Percentiles rank a stretch among this genome's conserved stretches.
phyloP scores from a whole-genome alignment of 768 basidiomycete species.

The Artomyces pyxidatus region DNA sequence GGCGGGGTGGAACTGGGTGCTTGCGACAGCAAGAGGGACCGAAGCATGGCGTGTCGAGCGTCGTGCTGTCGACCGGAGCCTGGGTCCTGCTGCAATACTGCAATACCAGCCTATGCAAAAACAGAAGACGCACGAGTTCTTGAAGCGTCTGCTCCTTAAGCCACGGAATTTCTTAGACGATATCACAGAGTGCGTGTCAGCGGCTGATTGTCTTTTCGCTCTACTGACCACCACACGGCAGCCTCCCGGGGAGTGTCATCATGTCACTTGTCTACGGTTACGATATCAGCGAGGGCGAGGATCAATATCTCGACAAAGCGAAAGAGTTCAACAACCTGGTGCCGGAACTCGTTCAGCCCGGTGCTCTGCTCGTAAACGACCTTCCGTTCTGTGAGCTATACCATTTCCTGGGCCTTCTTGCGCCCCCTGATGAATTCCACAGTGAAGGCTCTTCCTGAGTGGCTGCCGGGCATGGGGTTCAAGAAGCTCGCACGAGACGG shows the following conservation, averaged over 20 bases:
- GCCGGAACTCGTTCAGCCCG: neutral
- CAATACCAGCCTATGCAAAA: neutral
- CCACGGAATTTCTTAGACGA: neutral
- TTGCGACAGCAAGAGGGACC: too few relatives aligned
- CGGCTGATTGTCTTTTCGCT: too few relatives aligned
- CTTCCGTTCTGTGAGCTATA: conserved; percentile 3
- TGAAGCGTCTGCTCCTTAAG: neutral
- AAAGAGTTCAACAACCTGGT: neutral
- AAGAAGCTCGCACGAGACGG: conserved; percentile 5
- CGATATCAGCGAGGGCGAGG: neutral
- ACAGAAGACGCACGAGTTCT: neutral
- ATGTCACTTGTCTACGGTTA: conserved; percentile 8
- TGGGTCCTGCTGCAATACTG: neutral
- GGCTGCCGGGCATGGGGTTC: conserved; percentile 4
- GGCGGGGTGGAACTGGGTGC: too few relatives aligned
- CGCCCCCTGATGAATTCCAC: too few relatives aligned
- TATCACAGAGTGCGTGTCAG: neutral
- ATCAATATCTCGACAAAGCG: neutral
- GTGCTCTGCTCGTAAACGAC: conserved; percentile 3
- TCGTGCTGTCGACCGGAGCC: neutral
- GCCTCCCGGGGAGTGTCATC: neutral
- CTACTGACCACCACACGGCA: too few relatives aligned
- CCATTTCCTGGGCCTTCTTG: too few relatives aligned
- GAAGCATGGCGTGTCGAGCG: neutral
- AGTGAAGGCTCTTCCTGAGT: conserved; percentile 5